These are phyloP conservation scores for Bonnemaisonia californica DNA, from an alignment of 31 red algal species.

Conservation along the genomic window DNA sequence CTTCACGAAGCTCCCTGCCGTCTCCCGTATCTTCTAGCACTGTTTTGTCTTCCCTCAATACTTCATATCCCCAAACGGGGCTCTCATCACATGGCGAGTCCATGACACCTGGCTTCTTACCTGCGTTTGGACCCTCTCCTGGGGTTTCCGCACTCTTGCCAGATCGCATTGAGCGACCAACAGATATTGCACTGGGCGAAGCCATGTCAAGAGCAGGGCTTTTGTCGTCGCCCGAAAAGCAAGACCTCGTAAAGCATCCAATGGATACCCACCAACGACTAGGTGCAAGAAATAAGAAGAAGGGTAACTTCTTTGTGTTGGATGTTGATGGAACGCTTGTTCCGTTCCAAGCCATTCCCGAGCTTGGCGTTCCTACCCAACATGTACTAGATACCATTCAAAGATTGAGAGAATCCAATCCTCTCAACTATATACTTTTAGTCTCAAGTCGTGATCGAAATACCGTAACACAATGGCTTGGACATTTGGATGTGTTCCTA, in stretches of 20 bases:
- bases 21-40: constrained; percentile 40
- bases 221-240: constrained; percentile 26
- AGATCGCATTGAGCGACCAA: neutral
- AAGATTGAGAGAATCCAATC: constrained; percentile 47
- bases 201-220: constrained; percentile 8
- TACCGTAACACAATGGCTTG: constrained; percentile 59
- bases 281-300: constrained; percentile 24
- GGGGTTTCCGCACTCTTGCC: constrained; percentile 5
- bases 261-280: neutral
- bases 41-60: constrained; percentile 34
- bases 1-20: constrained; percentile 15
- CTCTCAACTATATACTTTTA: constrained; percentile 61
- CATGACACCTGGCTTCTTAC: neutral
- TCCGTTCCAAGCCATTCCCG: constrained; percentile 64
- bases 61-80: constrained; percentile 16
- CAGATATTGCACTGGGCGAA: neutral
- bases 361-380: constrained; percentile 51
- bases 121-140: constrained; percentile 19
- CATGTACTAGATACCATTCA: constrained; percentile 56
- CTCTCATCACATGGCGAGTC: constrained; percentile 3
- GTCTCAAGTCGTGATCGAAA: constrained; percentile 66
- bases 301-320: constrained; percentile 60
- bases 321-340: constrained; percentile 85
- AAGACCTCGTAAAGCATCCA: neutral
- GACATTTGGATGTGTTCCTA: constrained; percentile 38